Evolutionary conservation across 2,329 filamentous ascomycete species (phyloP).

Genomic region (Pleomassaria siparia): DNA sequence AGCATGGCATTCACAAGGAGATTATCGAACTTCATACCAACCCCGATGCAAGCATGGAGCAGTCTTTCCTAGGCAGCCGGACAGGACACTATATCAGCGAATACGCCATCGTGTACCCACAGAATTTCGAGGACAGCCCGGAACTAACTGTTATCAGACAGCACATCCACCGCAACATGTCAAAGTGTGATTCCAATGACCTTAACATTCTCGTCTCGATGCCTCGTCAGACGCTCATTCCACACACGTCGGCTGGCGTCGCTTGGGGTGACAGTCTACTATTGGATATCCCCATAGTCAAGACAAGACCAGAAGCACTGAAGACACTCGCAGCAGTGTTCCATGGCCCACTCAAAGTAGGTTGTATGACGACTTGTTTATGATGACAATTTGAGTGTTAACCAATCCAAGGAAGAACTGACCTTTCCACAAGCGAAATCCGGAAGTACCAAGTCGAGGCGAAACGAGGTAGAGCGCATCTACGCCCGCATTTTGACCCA

Average conservation of each 20-base stretch:
- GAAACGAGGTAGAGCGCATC: constrained; percentile 50
- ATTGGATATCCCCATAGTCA: constrained; percentile 53
- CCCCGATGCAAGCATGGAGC: constrained; percentile 53
- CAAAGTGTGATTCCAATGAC: constrained; percentile 57
- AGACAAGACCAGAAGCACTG: constrained; percentile 56
- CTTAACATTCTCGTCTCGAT: constrained; percentile 60
- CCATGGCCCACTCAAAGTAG: constrained; percentile 50
- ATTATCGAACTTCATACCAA: constrained; percentile 54
- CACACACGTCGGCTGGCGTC: constrained; percentile 43
- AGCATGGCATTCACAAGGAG: constrained; percentile 53
- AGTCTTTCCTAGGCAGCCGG: constrained; percentile 56
- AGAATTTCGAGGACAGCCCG: constrained; percentile 54
- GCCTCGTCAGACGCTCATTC: constrained; percentile 56
- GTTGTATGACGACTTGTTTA: not conserved
- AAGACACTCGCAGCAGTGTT: constrained; percentile 59
- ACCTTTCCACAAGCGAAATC: constrained; percentile 39
- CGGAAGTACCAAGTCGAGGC: constrained; percentile 23
- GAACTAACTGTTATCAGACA: constrained; percentile 49
- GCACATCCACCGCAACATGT: constrained; percentile 53
- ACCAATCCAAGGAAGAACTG: constrained; percentile 28
- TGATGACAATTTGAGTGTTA: constrained; percentile 2
- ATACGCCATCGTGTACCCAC: constrained; percentile 58
- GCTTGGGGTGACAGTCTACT: constrained; percentile 44
- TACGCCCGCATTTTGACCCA: constrained; percentile 59
- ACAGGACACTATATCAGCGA: constrained; percentile 60